Evolutionary conservation across 441 rosid species (phyloP).

Genomic region (Populus hybrid): DNA sequence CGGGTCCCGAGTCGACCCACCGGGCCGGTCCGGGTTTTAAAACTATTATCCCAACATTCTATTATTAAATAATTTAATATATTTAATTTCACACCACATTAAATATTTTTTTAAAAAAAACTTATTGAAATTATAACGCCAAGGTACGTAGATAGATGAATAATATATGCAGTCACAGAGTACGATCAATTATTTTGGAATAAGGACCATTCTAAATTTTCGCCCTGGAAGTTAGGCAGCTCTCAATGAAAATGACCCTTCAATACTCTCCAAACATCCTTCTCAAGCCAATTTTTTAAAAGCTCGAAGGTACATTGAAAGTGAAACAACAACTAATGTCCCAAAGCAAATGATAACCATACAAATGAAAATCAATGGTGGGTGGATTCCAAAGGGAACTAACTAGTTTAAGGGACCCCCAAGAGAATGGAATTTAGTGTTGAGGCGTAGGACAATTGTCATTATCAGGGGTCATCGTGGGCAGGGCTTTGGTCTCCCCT

Average conservation of each 20-base stretch:
- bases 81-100: no score
- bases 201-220: constrained; percentile 12
- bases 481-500: not conserved
- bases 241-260: constrained; percentile 38
- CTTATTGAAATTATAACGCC: no score
- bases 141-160: not conserved
- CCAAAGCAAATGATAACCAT: constrained; percentile 2
- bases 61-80: no score
- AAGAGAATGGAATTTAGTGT: not conserved
- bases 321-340: not conserved
- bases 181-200: not conserved
- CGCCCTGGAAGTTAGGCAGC: constrained; percentile 45
- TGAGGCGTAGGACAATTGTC: not conserved
- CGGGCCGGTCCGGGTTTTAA: no score
- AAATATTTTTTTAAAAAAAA: no score
- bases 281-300: not conserved
- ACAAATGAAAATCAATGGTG: not conserved
- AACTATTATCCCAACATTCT: no score
- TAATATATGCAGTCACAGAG: not conserved
- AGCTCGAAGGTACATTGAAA: constrained; percentile 2
- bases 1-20: no score
- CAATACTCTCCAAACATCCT: constrained; percentile 14
- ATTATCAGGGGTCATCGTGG: not conserved
- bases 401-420: not conserved
- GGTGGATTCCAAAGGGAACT: not conserved